Base-by-base conservation (phyloP, 139 green algal genomes). In the Coelastrella sp. region DNA sequence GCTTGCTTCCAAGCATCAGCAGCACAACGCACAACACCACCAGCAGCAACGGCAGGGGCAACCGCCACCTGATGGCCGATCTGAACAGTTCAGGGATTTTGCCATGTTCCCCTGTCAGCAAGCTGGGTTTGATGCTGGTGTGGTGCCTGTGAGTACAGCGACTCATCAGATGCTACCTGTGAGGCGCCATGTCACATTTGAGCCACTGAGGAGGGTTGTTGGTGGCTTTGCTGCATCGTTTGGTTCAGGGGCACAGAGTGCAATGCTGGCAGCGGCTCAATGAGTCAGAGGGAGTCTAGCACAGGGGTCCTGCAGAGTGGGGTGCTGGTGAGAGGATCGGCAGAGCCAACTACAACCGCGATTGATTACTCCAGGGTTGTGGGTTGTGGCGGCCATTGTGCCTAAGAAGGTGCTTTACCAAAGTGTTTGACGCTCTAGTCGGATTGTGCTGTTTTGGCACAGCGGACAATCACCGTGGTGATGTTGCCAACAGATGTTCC, bases 191-290 rank as follows among this genome's bases (percentile, higher is more conserved):
- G 5, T 80, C 16, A 64, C 61, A 16, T 87, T 77, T 87, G 83
- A 88, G 54, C 83, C 83, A 2, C 66, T 68, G 19, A 59, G 54
- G 68, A 73, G 83, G 4, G 83, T 88, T 57, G 83, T 88, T n/a
- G 83, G 83, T 11, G 83, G 83, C 54, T 88, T 88, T 80, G 83
- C 79, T 85, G 81, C 19, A 57, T 87, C 81, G 0, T 5, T 77
- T 22, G 16, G 17, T 2, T 54, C 80, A 17, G 59, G 57, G 59
- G 19, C 65, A 32, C 80, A 84, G 54, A 71, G 56, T 4, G 19
- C 57, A 71, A 10, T 76, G 13, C 68, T 76, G 68, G 22, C 68
- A 13, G 16, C 57, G 60, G 60, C 61, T 54, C 80, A 86, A 59
- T 86, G 60, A 58, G 0, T 5, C 4, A 4, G 3, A 16, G 5